Base-by-base conservation (phyloP, 1,284 basidiomycete species). In the Agroathelia rolfsii region DNA sequence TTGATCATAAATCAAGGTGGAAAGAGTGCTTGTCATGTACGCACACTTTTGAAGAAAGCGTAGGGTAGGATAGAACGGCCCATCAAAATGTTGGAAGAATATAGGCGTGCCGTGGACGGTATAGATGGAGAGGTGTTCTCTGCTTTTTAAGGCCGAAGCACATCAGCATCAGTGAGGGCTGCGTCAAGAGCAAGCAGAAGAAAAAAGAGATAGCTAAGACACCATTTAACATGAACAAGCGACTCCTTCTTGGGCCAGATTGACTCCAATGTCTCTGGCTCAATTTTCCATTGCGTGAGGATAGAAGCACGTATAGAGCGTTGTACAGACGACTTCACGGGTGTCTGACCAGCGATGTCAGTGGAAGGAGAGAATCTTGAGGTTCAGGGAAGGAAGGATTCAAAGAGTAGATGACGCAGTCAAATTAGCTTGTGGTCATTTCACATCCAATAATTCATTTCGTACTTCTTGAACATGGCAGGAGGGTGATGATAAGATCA, bases 231-330 rank as follows among this genome's bases (percentile, higher is more conserved):
- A 46, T 86, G 78, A 6, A 86, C 82, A 28, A 97, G 66, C 1
- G 80, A 68, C 61, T 97, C 93, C 69, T 98, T 98, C 80, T 98
- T 99, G 9, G 93, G 90, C 95, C 95, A 97, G 37, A 98, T 76
- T 47, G 75, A 72, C 53, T 99, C 95, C 14, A 99, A 63, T 2
- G 76, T 75, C 42, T 84, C 85, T 29, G 71, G 71, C 43, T 76
- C 76, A 41, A 88, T 72, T 38, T 83, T 87, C 72, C 89, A 85
- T 52, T 96, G 90, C 20, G 80, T 72, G 34, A 94, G 67, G 20
- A 97, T 64, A 36, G 70, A 70, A 20, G 77, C 61, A 32, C 95
- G 79, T 55, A 97, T 92, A 41, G 76, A 73, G 50, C 95, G 72
- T 53, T 97, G 94, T 6, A 92, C 82, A 6, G 92, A 96, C 18